Evolutionary conservation across 2,329 filamentous ascomycete species (phyloP), one percentile per base, ranked within the genome.

Genomic region (Hysterium pulicare): DNA sequence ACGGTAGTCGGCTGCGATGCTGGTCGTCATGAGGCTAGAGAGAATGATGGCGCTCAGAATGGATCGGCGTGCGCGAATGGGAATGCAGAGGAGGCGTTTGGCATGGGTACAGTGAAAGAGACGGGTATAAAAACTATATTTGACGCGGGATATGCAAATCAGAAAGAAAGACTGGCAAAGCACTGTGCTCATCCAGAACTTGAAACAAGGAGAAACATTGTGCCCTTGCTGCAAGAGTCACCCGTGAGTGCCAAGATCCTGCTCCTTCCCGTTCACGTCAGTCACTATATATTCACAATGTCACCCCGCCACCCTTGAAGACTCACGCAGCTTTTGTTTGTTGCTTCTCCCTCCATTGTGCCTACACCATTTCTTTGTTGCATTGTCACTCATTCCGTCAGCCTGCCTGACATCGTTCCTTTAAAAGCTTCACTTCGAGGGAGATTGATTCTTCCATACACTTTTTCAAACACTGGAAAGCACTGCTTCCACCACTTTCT

Each of bases 181-280:
- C 46, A 51, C 50, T 42, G 49, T 46, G 49, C 46, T 53, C 47
- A 61, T 47, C 50, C 50, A 33, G 54, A 60, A 59, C 57, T 50
- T 64, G 63, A 67, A 67, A 67, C 63, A 63, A 50, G 55, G 50
- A 52, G 45, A 50, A 56, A 56, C 51, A 47, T 15, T 15, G 7
- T 7, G 51, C 47, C 61, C 61, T 62, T 58, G 59, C 54, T 52
- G 46, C 38, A 43, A 49, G n/a, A n/a, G n/a, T n/a, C n/a, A n/a
- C n/a, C n/a, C n/a, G n/a, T n/a, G n/a, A n/a, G n/a, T n/a, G n/a
- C n/a, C n/a, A n/a, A n/a, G n/a, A n/a, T n/a, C n/a, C n/a, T n/a
- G n/a, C n/a, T n/a, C n/a, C n/a, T n/a, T n/a, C n/a, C n/a, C n/a
- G n/a, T 20, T 42, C 45, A 34, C 37, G 48, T 41, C 17, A 30